Percentiles rank a stretch among this genome's conserved stretches.
Conservation (phyloP, 2,329 filamentous ascomycete species). For the Colletotrichum lindemuthianum region DNA sequence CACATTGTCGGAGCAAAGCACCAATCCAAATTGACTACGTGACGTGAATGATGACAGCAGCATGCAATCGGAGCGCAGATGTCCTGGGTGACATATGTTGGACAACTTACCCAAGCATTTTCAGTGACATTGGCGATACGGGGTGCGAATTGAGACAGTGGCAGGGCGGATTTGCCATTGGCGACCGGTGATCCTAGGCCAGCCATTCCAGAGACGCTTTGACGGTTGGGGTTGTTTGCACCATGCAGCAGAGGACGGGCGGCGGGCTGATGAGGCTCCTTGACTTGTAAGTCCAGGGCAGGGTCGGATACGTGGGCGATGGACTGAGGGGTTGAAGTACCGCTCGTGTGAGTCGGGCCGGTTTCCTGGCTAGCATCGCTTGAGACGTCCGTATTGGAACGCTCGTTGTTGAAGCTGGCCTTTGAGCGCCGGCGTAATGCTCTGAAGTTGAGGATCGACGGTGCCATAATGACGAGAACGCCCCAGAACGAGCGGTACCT, state of each 20-base stretch:
- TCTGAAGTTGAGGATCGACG: slow-evolving; percentile 74
- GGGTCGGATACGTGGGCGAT: slow-evolving; percentile 73
- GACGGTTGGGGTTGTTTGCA: slow-evolving; percentile 60
- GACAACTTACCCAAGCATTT: slow-evolving; percentile 78
- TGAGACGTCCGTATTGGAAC: slow-evolving; percentile 63
- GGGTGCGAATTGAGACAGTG: slow-evolving; percentile 83
- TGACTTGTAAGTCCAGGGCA: slow-evolving; percentile 70
- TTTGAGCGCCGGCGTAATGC: slow-evolving; percentile 81
- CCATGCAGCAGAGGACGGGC: slow-evolving; percentile 51
- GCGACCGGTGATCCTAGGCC: slow-evolving; percentile 66
- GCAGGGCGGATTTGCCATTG: slow-evolving; percentile 65
- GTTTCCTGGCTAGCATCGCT: slow-evolving; percentile 70
- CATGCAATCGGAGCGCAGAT: background rate
- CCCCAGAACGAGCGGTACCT: slow-evolving; percentile 20
- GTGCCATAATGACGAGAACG: slow-evolving; percentile 57
- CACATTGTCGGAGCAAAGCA: slow-evolving; percentile 12
- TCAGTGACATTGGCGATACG: slow-evolving; percentile 82
- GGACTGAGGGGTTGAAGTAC: slow-evolving; percentile 80
- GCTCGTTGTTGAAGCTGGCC: slow-evolving; percentile 75
- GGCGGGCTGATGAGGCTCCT: slow-evolving; percentile 49
- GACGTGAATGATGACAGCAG: too few species aligned
- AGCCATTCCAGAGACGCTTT: slow-evolving; percentile 72
- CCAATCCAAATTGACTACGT: background rate
- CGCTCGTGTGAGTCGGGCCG: slow-evolving; percentile 72
- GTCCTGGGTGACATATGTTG: background rate